Evolutionary conservation across 805 yeast genomes (phyloP).

Genomic region (Saccharomyces cerevisiae): DNA sequence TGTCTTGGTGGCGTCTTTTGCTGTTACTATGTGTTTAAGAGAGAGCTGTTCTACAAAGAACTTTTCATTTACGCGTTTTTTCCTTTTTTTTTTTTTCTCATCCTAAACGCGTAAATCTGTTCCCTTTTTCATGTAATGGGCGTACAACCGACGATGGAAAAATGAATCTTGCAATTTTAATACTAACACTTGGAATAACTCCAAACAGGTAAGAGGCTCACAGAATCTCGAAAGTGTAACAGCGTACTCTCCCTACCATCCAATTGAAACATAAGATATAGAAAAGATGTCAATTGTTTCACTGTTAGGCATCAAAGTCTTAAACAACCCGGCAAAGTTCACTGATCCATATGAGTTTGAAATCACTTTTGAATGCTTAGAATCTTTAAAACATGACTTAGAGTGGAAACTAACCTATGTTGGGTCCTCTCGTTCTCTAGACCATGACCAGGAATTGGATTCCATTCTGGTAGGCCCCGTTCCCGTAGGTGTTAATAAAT

Average conservation of each 20-base stretch:
- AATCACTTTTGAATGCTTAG: slow-evolving; percentile 94
- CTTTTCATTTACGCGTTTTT: not conserved
- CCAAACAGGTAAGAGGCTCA: not conserved
- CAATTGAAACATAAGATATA: not conserved
- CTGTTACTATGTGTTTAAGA: not conserved
- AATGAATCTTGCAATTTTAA: not conserved
- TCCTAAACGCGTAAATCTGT: not conserved
- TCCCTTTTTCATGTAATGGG: not conserved
- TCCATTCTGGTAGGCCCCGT: slow-evolving; percentile 97
- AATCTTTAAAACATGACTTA: slow-evolving; percentile 72
- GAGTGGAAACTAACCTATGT: slow-evolving; percentile 98
- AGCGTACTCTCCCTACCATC: not conserved
- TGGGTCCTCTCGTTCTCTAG: slow-evolving; percentile 88
- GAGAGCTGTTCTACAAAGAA: not conserved
- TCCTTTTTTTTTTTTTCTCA: not conserved
- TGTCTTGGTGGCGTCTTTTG: not conserved
- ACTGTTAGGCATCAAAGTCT: slow-evolving; percentile 78
- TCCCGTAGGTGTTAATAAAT: slow-evolving; percentile 93
- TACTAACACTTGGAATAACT: not conserved
- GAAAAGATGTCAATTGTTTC: slow-evolving; percentile 85
- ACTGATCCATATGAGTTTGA: slow-evolving; percentile 92
- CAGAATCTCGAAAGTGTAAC: not conserved
- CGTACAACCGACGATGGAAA: not conserved
- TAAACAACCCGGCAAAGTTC: slow-evolving; percentile 92
- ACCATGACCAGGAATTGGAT: slow-evolving; percentile 95